phyloP scores from a whole-genome alignment of 805 yeast genomes.

The Myxozyma geophila region DNA sequence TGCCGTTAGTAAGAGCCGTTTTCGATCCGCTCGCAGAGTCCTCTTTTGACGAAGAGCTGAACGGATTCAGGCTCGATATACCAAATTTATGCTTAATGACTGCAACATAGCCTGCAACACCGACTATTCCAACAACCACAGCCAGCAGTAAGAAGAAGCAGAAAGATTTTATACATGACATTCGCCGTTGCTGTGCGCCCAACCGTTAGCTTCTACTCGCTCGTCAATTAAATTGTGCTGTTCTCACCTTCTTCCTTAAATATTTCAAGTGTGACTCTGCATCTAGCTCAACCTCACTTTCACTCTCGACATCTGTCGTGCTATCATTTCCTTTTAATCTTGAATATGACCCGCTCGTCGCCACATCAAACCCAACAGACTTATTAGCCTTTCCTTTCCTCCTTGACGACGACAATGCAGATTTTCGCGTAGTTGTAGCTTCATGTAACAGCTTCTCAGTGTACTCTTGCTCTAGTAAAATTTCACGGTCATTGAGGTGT shows the following conservation, averaged over 20 bases:
- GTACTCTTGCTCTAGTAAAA: conserved; percentile 24
- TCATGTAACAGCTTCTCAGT: conserved; percentile 28
- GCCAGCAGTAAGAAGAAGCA: conserved; percentile 19
- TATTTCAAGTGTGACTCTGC: conserved; percentile 35
- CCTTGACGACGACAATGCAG: conserved; percentile 19
- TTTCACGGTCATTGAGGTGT: conserved; percentile 15
- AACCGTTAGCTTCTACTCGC: background rate
- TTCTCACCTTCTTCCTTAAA: conserved; percentile 24
- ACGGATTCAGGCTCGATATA: conserved; percentile 13
- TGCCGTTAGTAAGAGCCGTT: conserved; percentile 57
- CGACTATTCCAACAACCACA: conserved; percentile 19
- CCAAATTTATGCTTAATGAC: conserved; percentile 22
- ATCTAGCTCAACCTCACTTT: conserved; percentile 31
- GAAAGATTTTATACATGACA: conserved; percentile 15
- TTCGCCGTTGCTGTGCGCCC: conserved; percentile 24
- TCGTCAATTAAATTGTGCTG: background rate
- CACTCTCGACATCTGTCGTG: conserved; percentile 12
- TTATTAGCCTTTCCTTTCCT: conserved; percentile 12
- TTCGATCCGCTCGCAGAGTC: conserved; percentile 6
- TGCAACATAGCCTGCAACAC: conserved; percentile 30
- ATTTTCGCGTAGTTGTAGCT: conserved; percentile 11
- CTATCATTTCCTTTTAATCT: conserved; percentile 6
- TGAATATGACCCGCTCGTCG: conserved; percentile 12
- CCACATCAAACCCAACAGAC: conserved; percentile 20
- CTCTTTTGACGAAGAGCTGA: conserved; percentile 2